phyloP scores from a whole-genome alignment of 2,329 filamentous ascomycete genomes.

The Sarocladium strictum region DNA sequence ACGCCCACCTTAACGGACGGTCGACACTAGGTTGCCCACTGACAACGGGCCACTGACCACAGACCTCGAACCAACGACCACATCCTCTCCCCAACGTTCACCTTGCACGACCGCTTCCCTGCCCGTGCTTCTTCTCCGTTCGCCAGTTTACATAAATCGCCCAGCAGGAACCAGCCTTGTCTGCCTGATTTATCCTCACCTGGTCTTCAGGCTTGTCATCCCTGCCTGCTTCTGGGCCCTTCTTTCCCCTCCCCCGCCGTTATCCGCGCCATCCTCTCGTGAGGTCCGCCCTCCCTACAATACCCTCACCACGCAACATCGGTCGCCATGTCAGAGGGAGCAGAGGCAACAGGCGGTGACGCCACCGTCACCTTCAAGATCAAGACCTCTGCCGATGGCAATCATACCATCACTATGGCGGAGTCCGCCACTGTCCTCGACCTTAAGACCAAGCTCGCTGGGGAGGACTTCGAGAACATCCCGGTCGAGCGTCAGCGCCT shows the following conservation, averaged over 20 bases:
- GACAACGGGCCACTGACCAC: not conserved
- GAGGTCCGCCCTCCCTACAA: not conserved
- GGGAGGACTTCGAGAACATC: slow-evolving; percentile 76
- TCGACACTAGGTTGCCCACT: not conserved
- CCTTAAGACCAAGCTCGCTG: slow-evolving; percentile 82
- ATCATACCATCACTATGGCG: slow-evolving; percentile 75
- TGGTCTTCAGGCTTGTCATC: not conserved
- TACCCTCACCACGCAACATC: not conserved
- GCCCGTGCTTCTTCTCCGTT: too few species aligned
- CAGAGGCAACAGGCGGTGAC: slow-evolving; percentile 51
- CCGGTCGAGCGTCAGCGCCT: slow-evolving; percentile 84
- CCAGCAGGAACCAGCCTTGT: too few species aligned
- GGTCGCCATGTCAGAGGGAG: slow-evolving; percentile 58
- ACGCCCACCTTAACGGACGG: too few species aligned
- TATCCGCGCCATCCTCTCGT: slow-evolving; percentile 8
- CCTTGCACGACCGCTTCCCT: too few species aligned
- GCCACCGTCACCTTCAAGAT: slow-evolving; percentile 90
- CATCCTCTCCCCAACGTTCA: too few species aligned
- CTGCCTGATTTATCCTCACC: not conserved
- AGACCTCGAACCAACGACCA: not conserved
- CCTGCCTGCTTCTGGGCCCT: not conserved
- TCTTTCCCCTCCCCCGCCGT: not conserved
- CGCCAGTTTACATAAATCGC: too few species aligned
- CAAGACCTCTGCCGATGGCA: slow-evolving; percentile 89
- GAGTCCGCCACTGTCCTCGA: slow-evolving; percentile 73